Conservation (phyloP, 495 filamentous ascomycete species). For the Acidiella bohemica region DNA sequence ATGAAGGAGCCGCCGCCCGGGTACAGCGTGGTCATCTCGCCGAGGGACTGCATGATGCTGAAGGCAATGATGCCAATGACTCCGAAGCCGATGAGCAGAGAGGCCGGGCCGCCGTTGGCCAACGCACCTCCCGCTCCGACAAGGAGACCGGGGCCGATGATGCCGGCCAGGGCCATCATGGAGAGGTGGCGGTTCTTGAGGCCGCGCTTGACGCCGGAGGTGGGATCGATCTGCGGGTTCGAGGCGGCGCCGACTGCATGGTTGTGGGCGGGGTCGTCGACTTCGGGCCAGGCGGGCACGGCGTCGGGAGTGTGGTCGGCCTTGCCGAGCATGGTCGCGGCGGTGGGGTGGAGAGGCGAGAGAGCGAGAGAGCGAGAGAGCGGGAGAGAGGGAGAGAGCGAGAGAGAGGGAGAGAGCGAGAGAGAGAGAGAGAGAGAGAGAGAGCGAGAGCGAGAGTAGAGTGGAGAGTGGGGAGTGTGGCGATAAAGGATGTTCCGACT, state of each 20-base stretch:
- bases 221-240: conserved; percentile 8
- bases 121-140: conserved; percentile 22
- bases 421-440: too few relatives aligned
- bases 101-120: conserved; percentile 15
- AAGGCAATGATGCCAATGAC: conserved; percentile 20
- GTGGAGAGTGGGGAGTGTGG: too few relatives aligned
- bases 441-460: too few relatives aligned
- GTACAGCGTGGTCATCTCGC: conserved; percentile 19
- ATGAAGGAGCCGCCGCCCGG: conserved; percentile 14
- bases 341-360: not conserved
- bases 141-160: conserved; percentile 24
- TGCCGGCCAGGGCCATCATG: conserved; percentile 21
- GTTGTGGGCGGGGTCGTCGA: not conserved
- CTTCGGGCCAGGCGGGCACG: conserved; percentile 5
- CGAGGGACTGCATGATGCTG: conserved; percentile 17
- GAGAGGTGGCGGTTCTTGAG: conserved; percentile 21
- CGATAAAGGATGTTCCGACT: too few relatives aligned
- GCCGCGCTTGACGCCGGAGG: conserved; percentile 20
- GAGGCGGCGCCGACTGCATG: not conserved
- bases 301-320: not conserved
- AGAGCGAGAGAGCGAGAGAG: too few relatives aligned
- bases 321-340: conserved; percentile 2
- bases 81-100: conserved; percentile 15
- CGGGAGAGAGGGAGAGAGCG: too few relatives aligned
- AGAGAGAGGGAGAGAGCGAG: too few relatives aligned